Evolutionary conservation across 768 basidiomycete genomes (phyloP), one percentile per base, ranked within the genome.

Genomic region (Tulasnella sp.): DNA sequence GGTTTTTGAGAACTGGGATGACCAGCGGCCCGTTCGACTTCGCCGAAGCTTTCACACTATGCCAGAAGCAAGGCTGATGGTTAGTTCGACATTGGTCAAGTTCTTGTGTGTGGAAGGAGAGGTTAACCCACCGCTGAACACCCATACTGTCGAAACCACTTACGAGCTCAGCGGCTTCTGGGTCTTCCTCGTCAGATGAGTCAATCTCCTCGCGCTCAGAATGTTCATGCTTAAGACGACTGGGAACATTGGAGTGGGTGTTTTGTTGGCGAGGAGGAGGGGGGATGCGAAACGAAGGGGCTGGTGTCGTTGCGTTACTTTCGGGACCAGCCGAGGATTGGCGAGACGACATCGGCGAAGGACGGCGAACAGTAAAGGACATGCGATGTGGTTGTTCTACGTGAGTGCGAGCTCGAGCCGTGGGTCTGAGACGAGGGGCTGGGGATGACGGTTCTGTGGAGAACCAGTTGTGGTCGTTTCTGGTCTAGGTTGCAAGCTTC

Each of bases 291-390:
- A 89, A 88, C 22, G 79, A 78, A 1, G 81, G 73, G 29, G 19
- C 47, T 5, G 77, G 78, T 0, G 81, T 79, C n/a, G 79, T 76
- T 17, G 71, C 35, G 74, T 88, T 88, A 0, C 88, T 88, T 44
- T 90, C 90, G 52, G 85, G 82, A 11, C 87, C 88, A 37, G 88
- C 85, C 0, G 90, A 90, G 0, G 83, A 78, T 19, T 85, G 84
- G 12, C 90, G 84, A 6, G 90, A 72, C 22, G 69, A 89, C 0
- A 83, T 78, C 0, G 91, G 89, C 0, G 87, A 88, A 0, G 94
- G 94, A 8, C 92, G 85, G 52, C 92, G 87, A 72, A 96, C 84
- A 1, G 90, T 94, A 80, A 96, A 95, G 0, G 94, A 95, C 44
- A 95, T 29, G 12, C 69, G 69, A 35, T 41, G 12, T 36, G 47